These are phyloP conservation scores for Coix lacrymajobi DNA, from an alignment of 176 grass and related monocot genomes.

Conservation along the genomic window DNA sequence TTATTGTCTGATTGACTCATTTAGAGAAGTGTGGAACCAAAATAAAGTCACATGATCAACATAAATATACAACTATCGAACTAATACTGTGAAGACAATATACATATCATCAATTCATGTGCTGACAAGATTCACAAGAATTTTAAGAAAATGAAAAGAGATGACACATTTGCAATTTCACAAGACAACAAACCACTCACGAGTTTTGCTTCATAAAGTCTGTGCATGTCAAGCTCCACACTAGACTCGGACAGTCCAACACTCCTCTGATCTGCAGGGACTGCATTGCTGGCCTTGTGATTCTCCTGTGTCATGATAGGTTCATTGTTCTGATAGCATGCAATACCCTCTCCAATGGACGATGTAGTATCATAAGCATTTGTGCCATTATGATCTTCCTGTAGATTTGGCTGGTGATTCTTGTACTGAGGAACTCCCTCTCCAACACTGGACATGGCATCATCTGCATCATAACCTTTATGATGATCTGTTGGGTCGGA, in stretches of 20 bases:
- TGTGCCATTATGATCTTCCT: slow-evolving; percentile 5
- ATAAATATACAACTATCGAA: neutral
- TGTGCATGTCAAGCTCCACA: slow-evolving; percentile 48
- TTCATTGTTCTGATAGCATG: slow-evolving; percentile 28
- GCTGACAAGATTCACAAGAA: neutral
- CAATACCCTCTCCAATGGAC: slow-evolving; percentile 32
- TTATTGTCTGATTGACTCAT: slow-evolving; percentile 40
- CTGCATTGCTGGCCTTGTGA: slow-evolving; percentile 30
- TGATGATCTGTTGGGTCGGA: slow-evolving; percentile 17
- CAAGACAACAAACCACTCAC: slow-evolving; percentile 45
- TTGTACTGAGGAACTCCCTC: slow-evolving; percentile 24
- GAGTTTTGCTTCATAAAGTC: slow-evolving; percentile 48
- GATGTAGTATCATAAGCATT: slow-evolving; percentile 6
- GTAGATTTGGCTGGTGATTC: slow-evolving; percentile 12
- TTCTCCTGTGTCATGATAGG: slow-evolving; percentile 30
- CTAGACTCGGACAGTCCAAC: slow-evolving; percentile 55
- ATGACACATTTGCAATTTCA: neutral
- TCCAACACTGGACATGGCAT: slow-evolving; percentile 32
- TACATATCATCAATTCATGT: neutral
- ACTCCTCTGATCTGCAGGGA: slow-evolving; percentile 39
- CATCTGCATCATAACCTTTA: slow-evolving; percentile 24
- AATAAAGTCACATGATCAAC: neutral
- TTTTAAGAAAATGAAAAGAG: neutral
- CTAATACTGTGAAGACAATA: neutral
- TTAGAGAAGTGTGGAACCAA: neutral